Evolutionary conservation across 2,329 filamentous ascomycete genomes (phyloP).

Genomic region (Thelonectria discophora): DNA sequence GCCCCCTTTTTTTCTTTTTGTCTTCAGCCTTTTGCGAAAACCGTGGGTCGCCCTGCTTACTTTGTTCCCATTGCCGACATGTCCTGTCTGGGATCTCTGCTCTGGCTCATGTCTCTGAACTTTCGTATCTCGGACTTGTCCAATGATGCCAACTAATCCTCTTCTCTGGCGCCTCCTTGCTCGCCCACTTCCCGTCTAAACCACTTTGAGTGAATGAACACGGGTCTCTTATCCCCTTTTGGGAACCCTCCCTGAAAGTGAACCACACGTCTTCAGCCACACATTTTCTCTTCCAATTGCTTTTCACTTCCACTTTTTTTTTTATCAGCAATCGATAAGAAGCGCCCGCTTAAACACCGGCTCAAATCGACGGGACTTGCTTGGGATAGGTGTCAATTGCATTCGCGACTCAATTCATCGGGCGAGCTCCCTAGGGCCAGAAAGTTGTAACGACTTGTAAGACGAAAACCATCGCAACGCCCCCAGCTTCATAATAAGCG

Average conservation of each 20-base stretch:
- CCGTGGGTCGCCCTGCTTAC: conserved; percentile 24
- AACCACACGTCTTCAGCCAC: conserved; percentile 24
- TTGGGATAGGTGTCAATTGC: conserved; percentile 46
- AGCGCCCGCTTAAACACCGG: conserved; percentile 37
- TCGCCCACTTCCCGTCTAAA: conserved; percentile 26
- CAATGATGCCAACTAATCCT: conserved; percentile 18
- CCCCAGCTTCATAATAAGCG: conserved; percentile 6
- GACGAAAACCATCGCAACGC: conserved; percentile 19
- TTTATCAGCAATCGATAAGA: background rate
- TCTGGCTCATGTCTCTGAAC: too few relatives aligned
- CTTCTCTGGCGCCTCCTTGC: conserved; percentile 4
- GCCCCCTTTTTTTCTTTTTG: background rate
- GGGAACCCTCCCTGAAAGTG: conserved; percentile 23
- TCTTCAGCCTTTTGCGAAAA: conserved; percentile 29
- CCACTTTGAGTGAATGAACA: conserved; percentile 18
- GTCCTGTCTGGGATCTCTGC: too few relatives aligned
- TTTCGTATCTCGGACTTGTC: too few relatives aligned
- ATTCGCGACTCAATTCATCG: conserved; percentile 32
- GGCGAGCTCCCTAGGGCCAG: conserved; percentile 30
- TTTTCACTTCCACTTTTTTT: conserved; percentile 3
- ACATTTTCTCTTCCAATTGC: conserved; percentile 2
- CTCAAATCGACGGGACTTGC: conserved; percentile 16
- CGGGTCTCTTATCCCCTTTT: conserved; percentile 34
- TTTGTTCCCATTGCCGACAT: conserved; percentile 17
- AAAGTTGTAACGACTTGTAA: background rate